Base-by-base conservation (phyloP, 2,329 filamentous ascomycete genomes). In the Fusarium secorum region DNA sequence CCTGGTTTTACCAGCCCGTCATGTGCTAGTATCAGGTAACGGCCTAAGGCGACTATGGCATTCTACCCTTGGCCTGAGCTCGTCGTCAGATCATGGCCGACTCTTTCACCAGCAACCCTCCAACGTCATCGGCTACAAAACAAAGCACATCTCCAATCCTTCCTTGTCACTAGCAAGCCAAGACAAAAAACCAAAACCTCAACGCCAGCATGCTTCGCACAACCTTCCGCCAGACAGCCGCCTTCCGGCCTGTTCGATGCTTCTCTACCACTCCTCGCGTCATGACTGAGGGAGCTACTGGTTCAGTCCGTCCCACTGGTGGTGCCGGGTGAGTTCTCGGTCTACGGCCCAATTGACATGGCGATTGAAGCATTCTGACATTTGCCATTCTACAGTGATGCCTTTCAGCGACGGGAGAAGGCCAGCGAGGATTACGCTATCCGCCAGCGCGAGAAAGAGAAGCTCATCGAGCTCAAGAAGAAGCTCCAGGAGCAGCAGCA, bases 371-470 rank as follows among this genome's bases (percentile, higher is more conserved):
- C 13, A 20, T 45, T 42, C 58, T 72, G 38, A 72, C 52, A 30
- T 14, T 24, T 15, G 6, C 14, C 1, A 9, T 14, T 24, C 9
- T 39, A 75, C 74, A 97, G 95, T 76, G 95, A 99, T 80, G 90
- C 93, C 62, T 99, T 98, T 89, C 93, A 91, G 84, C 92, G 91
- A 84, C 94, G 96, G 77, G 96, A 99, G 84, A 89, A 91, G 80
- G 95, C 95, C 74, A 87, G 85, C 80, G 96, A 98, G 85, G 91
- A 94, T 81, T 89, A 89, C 76, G 93, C 92, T 83, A 94, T 99
- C 84, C 89, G 90, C 78, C 86, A 92, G 85, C 93, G 94, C 80
- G 96, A 98, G 88, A 89, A 90, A 84, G 90, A 95, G 85, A 98
- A 97, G 93, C 91, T 98, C 70, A 76, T 88, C 56, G 88, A 89